These are phyloP conservation scores for Paecilomyces formosus DNA, from an alignment of 2,329 filamentous ascomycete genomes.

Conservation along the genomic window DNA sequence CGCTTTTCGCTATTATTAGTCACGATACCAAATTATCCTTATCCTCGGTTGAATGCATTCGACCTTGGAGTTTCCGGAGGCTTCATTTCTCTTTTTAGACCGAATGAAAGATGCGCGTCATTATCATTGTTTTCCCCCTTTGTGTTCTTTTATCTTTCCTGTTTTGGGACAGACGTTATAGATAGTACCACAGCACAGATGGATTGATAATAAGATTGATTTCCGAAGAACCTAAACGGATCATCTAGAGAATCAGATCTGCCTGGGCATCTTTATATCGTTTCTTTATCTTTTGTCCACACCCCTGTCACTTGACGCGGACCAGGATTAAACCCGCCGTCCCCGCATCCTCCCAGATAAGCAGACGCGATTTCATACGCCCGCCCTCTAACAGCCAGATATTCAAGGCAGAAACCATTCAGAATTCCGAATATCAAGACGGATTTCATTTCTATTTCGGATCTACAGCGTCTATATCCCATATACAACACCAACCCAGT, in stretches of 20 bases:
- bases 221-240: neutral
- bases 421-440: neutral
- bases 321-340: neutral
- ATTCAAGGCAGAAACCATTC: neutral
- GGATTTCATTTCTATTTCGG: neutral
- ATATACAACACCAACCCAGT: neutral
- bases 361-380: neutral
- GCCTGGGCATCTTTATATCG: neutral
- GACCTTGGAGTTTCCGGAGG: neutral
- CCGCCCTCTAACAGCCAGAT: neutral
- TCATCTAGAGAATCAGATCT: neutral
- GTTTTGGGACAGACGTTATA: neutral
- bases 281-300: neutral
- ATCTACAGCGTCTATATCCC: neutral
- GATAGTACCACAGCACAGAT: neutral
- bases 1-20: neutral
- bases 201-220: neutral
- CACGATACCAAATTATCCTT: neutral
- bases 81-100: neutral
- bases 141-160: neutral
- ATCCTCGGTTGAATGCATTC: neutral
- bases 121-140: neutral
- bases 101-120: neutral
- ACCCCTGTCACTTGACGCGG: neutral
- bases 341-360: neutral